Evolutionary conservation across 306 rosid genomes (phyloP).

Genomic region (Begonia fuchsioides): DNA sequence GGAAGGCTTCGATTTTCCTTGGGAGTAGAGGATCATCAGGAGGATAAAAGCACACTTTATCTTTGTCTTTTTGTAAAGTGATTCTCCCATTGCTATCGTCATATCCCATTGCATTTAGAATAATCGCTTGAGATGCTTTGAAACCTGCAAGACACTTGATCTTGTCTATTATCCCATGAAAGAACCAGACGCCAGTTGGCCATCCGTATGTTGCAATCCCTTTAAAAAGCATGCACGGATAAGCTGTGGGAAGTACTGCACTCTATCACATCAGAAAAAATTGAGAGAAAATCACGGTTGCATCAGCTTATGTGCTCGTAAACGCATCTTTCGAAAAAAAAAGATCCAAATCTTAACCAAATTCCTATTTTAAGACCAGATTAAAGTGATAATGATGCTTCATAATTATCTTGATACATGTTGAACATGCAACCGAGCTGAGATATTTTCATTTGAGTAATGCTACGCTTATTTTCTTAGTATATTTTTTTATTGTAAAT

Average conservation of each 20-base stretch:
- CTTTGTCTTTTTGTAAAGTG: constrained; percentile 8
- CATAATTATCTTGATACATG: too few relatives aligned
- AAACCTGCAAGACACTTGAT: constrained; percentile 12
- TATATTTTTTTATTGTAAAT: too few relatives aligned
- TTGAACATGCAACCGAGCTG: too few relatives aligned
- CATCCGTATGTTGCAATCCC: constrained; percentile 25
- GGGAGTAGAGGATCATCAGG: constrained; percentile 21
- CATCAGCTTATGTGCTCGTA: too few relatives aligned
- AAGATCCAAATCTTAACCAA: too few relatives aligned
- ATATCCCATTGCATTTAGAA: constrained; percentile 19
- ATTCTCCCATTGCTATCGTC: constrained; percentile 20
- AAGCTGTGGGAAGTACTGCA: constrained; percentile 25
- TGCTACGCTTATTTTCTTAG: too few relatives aligned
- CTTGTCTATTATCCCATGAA: constrained; percentile 24
- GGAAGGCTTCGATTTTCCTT: constrained; percentile 14
- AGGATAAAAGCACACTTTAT: constrained; percentile 18
- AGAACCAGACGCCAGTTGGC: constrained; percentile 22
- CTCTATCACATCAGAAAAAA: constrained; percentile 15
- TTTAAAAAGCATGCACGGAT: constrained; percentile 20
- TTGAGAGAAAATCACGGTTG: too few relatives aligned
- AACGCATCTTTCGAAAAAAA: too few relatives aligned
- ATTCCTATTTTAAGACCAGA: too few relatives aligned
- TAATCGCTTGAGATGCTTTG: constrained; percentile 16
- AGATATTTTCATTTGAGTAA: too few relatives aligned
- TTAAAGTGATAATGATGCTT: too few relatives aligned